phyloP scores from a whole-genome alignment of 2,329 filamentous ascomycete species.

The Fusarium odoratissimum region DNA sequence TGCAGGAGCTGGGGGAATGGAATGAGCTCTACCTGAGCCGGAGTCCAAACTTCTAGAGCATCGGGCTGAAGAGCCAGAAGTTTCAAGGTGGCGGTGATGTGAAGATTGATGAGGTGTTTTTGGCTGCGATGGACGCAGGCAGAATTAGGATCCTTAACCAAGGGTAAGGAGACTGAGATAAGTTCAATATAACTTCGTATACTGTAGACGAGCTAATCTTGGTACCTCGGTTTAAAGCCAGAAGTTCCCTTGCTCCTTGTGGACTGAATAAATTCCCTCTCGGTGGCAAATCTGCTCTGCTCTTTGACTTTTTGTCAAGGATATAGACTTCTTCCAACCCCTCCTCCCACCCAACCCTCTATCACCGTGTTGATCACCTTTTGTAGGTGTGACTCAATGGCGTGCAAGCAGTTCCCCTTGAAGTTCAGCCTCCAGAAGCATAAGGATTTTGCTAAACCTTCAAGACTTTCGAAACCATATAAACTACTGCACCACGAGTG shows the following conservation, averaged over 20 bases:
- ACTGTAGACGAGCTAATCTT: too few relatives aligned
- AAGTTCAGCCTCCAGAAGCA: fast-evolving
- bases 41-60: not conserved
- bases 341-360: not conserved
- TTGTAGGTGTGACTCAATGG: not conserved
- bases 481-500: not conserved
- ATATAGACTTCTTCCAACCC: fast-evolving
- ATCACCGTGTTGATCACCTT: not conserved
- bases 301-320: fast-evolving
- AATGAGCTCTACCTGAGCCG: fast-evolving
- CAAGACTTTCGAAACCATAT: not conserved
- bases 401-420: not conserved
- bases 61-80: fast-evolving
- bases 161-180: fast-evolving
- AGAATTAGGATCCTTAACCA: fast-evolving
- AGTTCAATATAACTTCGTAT: not conserved
- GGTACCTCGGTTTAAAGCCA: fast-evolving
- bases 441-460: not conserved
- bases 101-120: fast-evolving
- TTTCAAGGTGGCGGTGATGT: fast-evolving
- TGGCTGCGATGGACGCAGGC: fast-evolving
- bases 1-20: not conserved
- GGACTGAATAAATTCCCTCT: too few relatives aligned
- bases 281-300: fast-evolving
- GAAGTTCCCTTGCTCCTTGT: fast-evolving